Conservation (phyloP, 2,329 filamentous ascomycete genomes). For the Colletotrichum sp. region DNA sequence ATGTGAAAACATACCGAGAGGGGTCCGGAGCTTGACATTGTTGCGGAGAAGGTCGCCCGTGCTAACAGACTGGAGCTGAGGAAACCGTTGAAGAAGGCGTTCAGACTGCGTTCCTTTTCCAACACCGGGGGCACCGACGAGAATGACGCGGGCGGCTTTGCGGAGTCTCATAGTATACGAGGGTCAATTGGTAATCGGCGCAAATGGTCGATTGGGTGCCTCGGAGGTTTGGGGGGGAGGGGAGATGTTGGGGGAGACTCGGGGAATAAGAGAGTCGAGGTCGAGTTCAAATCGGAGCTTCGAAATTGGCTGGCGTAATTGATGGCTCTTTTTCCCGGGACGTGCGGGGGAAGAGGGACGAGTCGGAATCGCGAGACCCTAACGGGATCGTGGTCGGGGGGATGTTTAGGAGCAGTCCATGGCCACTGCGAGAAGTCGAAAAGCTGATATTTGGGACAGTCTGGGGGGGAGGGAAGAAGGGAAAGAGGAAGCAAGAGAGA, state of each 20-base stretch:
- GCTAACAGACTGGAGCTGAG: constrained; percentile 88
- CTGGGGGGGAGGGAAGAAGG: not conserved
- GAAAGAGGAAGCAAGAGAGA: not conserved
- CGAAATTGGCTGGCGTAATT: constrained; percentile 8
- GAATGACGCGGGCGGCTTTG: constrained; percentile 88
- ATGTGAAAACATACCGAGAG: constrained; percentile 68
- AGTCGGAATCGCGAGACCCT: constrained; percentile 21
- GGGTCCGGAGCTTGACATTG: constrained; percentile 89
- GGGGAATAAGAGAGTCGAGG: not conserved
- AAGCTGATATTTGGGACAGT: not conserved
- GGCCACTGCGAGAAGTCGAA: not conserved
- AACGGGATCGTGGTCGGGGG: constrained; percentile 12
- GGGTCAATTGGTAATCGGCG: constrained; percentile 4
- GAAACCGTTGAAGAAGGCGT: constrained; percentile 83
- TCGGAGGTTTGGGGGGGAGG: not conserved
- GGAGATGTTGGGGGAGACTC: not conserved
- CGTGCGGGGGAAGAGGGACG: constrained; percentile 14
- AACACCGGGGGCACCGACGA: constrained; percentile 94
- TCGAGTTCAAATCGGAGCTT: not conserved
- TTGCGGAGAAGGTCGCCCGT: constrained; percentile 91
- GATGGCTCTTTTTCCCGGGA: constrained; percentile 5
- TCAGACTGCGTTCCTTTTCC: constrained; percentile 97
- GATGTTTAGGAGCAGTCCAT: constrained; percentile 17
- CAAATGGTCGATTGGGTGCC: not conserved
- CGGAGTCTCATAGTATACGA: constrained; percentile 64